phyloP scores from a whole-genome alignment of 768 basidiomycete genomes.

The Phanerochaete sordida region DNA sequence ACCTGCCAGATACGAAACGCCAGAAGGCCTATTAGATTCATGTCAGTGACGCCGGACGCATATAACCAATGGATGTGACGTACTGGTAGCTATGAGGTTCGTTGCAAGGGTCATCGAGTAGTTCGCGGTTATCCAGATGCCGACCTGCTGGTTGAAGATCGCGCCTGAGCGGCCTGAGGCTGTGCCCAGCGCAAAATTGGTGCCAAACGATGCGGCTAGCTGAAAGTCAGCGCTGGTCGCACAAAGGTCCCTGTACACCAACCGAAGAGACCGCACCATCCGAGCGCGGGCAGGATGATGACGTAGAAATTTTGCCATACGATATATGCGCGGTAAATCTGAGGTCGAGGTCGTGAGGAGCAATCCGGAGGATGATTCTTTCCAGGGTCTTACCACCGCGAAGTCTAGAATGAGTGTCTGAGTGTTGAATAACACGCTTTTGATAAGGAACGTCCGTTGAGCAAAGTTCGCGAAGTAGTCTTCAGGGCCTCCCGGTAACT shows the following conservation, averaged over 20 bases:
- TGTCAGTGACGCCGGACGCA: no score
- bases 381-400: constrained; percentile 16
- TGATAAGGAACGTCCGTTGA: constrained; percentile 12
- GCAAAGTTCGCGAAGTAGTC: constrained; percentile 12
- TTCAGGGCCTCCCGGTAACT: not conserved
- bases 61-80: no score
- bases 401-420: constrained; percentile 20
- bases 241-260: not conserved
- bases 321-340: constrained; percentile 12
- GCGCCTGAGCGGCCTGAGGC: constrained; percentile 12
- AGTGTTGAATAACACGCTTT: constrained; percentile 15
- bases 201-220: constrained; percentile 18
- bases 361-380: not conserved
- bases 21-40: constrained; percentile 27
- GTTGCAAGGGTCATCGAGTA: constrained; percentile 29
- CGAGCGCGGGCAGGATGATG: not conserved
- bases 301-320: constrained; percentile 9
- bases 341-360: no score
- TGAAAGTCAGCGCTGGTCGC: not conserved
- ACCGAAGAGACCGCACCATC: constrained; percentile 11
- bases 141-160: constrained; percentile 26
- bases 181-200: constrained; percentile 15
- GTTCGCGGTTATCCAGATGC: constrained; percentile 33
- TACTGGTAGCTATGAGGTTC: constrained; percentile 31
- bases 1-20: constrained; percentile 29